Percentiles rank a stretch among this genome's conserved stretches.
These are phyloP conservation scores for Platanthera guangdongensis DNA, from an alignment of 106 monocot species.

Conservation along the genomic window DNA sequence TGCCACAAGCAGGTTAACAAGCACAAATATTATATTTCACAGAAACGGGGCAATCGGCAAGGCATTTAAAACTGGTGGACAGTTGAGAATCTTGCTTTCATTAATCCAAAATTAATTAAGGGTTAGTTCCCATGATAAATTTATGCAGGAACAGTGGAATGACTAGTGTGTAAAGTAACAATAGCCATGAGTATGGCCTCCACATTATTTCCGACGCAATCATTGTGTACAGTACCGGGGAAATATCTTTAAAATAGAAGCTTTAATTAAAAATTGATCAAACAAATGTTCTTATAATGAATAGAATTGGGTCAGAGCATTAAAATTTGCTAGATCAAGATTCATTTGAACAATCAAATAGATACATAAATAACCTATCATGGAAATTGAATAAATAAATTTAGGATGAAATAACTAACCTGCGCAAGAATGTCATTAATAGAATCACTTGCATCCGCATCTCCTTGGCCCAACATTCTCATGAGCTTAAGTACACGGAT, in stretches of 20 bases:
- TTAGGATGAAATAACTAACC: slow-evolving; percentile 25
- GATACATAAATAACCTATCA: not conserved
- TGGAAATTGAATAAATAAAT: not conserved
- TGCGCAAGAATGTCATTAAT: slow-evolving; percentile 97
- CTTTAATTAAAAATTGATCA: not conserved
- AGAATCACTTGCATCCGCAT: slow-evolving; percentile 78
- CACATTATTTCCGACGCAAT: not conserved
- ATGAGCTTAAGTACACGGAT: slow-evolving; percentile 72
- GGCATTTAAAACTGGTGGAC: not conserved
- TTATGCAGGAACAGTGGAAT: not conserved
- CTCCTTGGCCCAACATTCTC: slow-evolving; percentile 72
- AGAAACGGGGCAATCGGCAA: not conserved
- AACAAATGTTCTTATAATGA: not conserved
- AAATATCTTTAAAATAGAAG: not conserved
- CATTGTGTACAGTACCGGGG: not conserved
- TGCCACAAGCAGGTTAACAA: not conserved
- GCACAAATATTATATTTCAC: not conserved
- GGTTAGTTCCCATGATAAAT: too few species aligned
- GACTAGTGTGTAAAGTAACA: not conserved
- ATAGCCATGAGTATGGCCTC: not conserved
- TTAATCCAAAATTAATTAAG: not conserved
- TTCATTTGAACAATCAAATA: not conserved
- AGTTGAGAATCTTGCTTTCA: not conserved
- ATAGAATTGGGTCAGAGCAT: not conserved
- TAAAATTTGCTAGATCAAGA: not conserved